These are phyloP conservation scores for Citrullus mucosospermus DNA, from an alignment of 306 rosid species.

Conservation along the genomic window DNA sequence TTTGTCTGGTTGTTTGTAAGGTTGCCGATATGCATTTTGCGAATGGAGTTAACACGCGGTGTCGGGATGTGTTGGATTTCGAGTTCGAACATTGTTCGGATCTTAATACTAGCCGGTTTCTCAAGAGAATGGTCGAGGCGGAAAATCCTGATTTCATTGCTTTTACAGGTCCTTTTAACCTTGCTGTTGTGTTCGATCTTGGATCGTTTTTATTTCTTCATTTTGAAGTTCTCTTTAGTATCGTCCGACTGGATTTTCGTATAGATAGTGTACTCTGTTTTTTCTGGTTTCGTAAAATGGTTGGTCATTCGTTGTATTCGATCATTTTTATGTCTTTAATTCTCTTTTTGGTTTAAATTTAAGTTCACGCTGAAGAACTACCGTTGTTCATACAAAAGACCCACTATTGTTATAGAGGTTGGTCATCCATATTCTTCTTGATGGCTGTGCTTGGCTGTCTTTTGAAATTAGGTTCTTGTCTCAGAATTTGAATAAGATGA, in stretches of 20 bases:
- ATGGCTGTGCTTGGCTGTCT: neutral
- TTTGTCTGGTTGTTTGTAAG: slow-evolving; percentile 11
- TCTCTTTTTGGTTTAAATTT: neutral
- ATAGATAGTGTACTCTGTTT: neutral
- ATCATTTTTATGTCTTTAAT: neutral
- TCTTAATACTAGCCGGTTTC: slow-evolving; percentile 63
- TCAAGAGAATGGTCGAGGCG: slow-evolving; percentile 38
- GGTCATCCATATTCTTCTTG: too few species aligned
- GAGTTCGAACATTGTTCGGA: slow-evolving; percentile 63
- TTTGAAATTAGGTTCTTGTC: neutral
- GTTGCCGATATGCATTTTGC: slow-evolving; percentile 96
- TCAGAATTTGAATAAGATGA: neutral
- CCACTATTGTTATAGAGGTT: neutral
- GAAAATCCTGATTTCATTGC: slow-evolving; percentile 80
- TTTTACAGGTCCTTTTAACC: slow-evolving; percentile 45
- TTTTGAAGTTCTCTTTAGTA: neutral
- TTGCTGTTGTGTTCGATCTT: neutral
- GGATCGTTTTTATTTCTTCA: neutral
- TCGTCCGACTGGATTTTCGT: neutral
- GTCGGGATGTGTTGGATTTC: slow-evolving; percentile 61
- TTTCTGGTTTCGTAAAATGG: neutral
- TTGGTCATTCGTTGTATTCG: too few species aligned
- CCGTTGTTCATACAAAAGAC: too few species aligned
- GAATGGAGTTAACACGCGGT: slow-evolving; percentile 40
- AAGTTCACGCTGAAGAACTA: neutral